Evolutionary conservation across 805 yeast genomes (phyloP).

Genomic region (Kodamaea leandrae): DNA sequence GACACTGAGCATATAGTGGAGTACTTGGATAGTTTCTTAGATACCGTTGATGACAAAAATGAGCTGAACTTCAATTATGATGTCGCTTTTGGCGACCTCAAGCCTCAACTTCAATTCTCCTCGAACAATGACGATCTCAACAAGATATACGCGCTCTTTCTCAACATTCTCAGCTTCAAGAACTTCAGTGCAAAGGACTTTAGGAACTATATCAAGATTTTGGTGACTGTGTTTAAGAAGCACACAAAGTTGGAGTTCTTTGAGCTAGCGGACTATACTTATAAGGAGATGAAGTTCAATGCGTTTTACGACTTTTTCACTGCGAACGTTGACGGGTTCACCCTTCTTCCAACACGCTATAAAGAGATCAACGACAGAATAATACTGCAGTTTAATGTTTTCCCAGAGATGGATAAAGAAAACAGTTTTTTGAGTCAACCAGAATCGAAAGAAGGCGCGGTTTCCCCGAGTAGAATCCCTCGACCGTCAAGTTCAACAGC

Average conservation of each 20-base stretch:
- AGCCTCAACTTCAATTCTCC: constrained; percentile 15
- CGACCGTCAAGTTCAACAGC: neutral
- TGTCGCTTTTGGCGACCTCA: neutral
- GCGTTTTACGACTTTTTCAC: constrained; percentile 19
- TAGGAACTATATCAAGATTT: constrained; percentile 18
- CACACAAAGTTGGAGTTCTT: constrained; percentile 17
- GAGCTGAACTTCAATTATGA: constrained; percentile 24
- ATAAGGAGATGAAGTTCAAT: constrained; percentile 18
- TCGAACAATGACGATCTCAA: constrained; percentile 19
- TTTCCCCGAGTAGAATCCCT: no score
- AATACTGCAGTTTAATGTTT: constrained; percentile 14
- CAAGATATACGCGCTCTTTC: constrained; percentile 21
- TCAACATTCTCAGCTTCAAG: constrained; percentile 22
- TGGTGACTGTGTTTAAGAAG: constrained; percentile 22
- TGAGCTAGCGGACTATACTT: constrained; percentile 19
- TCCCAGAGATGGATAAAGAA: constrained; percentile 19
- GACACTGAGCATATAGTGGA: constrained; percentile 22
- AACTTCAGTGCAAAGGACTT: constrained; percentile 12
- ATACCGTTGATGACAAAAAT: constrained; percentile 2
- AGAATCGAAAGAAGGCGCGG: no score
- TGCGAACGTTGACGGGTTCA: constrained; percentile 13
- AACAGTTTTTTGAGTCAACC: constrained; percentile 4
- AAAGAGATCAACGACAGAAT: constrained; percentile 14
- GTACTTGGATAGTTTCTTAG: constrained; percentile 20
- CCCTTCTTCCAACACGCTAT: constrained; percentile 17